phyloP scores from a whole-genome alignment of 805 yeast species.

The Metschnikowia borealis region DNA sequence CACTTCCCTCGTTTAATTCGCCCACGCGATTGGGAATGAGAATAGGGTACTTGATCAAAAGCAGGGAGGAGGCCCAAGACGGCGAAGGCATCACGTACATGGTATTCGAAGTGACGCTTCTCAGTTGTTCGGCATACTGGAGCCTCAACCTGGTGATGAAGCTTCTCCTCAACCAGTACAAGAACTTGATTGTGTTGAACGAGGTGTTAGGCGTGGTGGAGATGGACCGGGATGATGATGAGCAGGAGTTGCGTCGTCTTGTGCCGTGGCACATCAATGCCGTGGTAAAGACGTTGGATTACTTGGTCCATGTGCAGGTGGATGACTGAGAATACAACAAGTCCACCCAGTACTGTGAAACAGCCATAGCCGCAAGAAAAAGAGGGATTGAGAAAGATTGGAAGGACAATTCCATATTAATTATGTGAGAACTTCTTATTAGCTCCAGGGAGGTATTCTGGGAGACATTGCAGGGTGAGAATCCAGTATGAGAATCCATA shows the following conservation, averaged over 20 bases:
- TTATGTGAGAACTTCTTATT: too few species aligned
- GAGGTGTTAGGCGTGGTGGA: conserved; percentile 32
- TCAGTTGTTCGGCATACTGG: conserved; percentile 72
- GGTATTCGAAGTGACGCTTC: conserved; percentile 58
- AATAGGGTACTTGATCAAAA: conserved; percentile 62
- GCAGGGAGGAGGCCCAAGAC: conserved; percentile 14
- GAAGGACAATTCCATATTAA: too few species aligned
- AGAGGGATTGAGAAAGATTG: background rate
- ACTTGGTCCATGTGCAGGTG: conserved; percentile 56
- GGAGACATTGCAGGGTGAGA: too few species aligned
- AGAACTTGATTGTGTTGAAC: conserved; percentile 47
- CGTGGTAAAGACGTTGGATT: conserved; percentile 57
- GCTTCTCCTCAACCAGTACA: conserved; percentile 55
- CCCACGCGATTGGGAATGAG: conserved; percentile 67
- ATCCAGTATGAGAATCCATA: too few species aligned
- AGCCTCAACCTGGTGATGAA: conserved; percentile 52
- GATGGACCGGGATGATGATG: conserved; percentile 1
- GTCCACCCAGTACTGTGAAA: too few species aligned
- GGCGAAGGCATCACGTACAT: conserved; percentile 16
- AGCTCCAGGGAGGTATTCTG: too few species aligned
- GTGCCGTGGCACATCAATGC: conserved; percentile 75
- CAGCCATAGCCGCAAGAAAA: too few species aligned
- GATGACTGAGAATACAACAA: conserved; percentile 2
- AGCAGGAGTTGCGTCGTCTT: conserved; percentile 23
- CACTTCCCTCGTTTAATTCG: conserved; percentile 66